Conservation (phyloP, 73 alveolate genomes). For the Uronychia setigera region DNA sequence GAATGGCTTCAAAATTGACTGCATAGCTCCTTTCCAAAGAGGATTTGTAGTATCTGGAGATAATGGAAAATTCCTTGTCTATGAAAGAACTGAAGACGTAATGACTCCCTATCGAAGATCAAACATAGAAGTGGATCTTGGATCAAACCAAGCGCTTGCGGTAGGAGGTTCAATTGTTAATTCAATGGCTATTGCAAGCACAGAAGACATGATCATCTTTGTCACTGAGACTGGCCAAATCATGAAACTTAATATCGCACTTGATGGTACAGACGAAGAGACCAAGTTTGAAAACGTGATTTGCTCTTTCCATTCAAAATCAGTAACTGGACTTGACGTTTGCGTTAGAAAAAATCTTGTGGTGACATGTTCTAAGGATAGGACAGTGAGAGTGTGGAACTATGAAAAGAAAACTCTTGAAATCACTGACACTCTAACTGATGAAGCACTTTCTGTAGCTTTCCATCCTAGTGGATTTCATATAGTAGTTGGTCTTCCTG, state of each 20-base stretch:
- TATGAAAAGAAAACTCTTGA: slow-evolving; percentile 88
- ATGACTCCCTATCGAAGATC: slow-evolving; percentile 59
- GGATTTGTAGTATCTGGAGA: slow-evolving; percentile 81
- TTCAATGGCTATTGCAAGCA: slow-evolving; percentile 1
- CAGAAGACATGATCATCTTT: slow-evolving; percentile 70
- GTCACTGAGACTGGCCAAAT: slow-evolving; percentile 68
- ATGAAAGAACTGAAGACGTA: slow-evolving; percentile 74
- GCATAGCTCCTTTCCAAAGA: slow-evolving; percentile 62
- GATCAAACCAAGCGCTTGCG: not conserved
- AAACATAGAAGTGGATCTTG: slow-evolving; percentile 7
- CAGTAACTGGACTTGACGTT: slow-evolving; percentile 87
- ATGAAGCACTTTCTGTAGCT: slow-evolving; percentile 89
- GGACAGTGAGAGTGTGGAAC: slow-evolving; percentile 95
- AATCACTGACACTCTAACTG: slow-evolving; percentile 84
- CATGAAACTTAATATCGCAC: slow-evolving; percentile 62
- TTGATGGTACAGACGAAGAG: slow-evolving; percentile 73
- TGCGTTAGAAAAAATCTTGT: slow-evolving; percentile 91
- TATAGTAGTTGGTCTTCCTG: slow-evolving; percentile 88
- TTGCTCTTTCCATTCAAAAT: slow-evolving; percentile 75
- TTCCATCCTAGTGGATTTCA: slow-evolving; percentile 99
- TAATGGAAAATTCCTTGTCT: slow-evolving; percentile 62
- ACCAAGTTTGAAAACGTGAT: slow-evolving; percentile 72
- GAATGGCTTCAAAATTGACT: slow-evolving; percentile 56
- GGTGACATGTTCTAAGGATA: slow-evolving; percentile 89
- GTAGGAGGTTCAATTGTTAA: slow-evolving; percentile 4